Percentiles rank a stretch among this genome's conserved stretches.
Evolutionary conservation across 768 basidiomycete species (phyloP).

Genomic region (Suillus subalutaceus): DNA sequence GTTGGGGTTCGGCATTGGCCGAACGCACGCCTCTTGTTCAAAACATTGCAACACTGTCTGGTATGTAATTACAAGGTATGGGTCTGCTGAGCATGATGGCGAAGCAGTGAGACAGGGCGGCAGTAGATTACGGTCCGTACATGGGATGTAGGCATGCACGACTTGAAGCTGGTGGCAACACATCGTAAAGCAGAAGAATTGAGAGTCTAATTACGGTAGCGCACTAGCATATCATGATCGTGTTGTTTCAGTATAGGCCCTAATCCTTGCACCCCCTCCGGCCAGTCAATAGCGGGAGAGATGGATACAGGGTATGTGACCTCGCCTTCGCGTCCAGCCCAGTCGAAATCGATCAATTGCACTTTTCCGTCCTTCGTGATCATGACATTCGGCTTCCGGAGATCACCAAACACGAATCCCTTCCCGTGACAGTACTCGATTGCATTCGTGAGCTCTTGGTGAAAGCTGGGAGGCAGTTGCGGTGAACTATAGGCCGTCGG

Average conservation of each 20-base stretch:
- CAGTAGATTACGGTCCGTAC: no score
- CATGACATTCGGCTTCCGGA: neutral
- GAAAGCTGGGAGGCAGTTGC: slow-evolving; percentile 18
- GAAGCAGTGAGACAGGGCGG: no score
- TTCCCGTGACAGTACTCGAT: neutral
- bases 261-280: neutral
- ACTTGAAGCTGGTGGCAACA: no score
- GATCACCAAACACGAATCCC: neutral
- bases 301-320: neutral
- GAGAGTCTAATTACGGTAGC: neutral
- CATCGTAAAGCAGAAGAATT: neutral
- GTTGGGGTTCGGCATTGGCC: no score
- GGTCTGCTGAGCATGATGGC: no score
- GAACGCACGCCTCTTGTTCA: no score
- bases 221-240: neutral
- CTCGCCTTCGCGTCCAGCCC: neutral
- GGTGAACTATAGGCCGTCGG: neutral
- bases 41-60: no score
- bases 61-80: no score
- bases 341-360: neutral
- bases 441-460: neutral
- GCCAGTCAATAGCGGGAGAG: neutral
- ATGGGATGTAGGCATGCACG: no score
- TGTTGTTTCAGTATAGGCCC: neutral
- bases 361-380: neutral